phyloP scores from a whole-genome alignment of 2,329 filamentous ascomycete species.

The Mycogone perniciosa region DNA sequence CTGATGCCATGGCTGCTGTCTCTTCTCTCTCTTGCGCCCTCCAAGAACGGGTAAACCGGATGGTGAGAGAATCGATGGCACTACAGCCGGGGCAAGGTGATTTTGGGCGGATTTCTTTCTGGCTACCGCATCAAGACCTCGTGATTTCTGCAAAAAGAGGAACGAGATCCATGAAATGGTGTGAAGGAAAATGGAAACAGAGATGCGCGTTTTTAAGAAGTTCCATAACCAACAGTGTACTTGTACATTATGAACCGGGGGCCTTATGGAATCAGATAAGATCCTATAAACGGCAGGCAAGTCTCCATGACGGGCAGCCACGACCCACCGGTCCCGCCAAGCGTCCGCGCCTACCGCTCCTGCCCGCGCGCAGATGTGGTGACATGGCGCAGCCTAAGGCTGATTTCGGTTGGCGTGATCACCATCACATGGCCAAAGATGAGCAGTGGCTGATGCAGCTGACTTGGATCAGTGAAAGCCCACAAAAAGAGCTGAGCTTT shows the following conservation, averaged over 20 bases:
- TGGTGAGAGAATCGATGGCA: background rate
- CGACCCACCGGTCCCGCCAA: slow-evolving; percentile 2
- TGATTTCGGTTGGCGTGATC: slow-evolving; percentile 7
- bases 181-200: background rate
- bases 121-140: too few relatives aligned
- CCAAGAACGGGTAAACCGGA: background rate
- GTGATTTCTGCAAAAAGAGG: background rate
- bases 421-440: slow-evolving; percentile 9
- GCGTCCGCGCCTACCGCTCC: background rate
- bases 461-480: too few relatives aligned
- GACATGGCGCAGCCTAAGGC: background rate
- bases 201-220: too few relatives aligned
- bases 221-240: too few relatives aligned
- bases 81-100: too few relatives aligned
- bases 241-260: too few relatives aligned
- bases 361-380: background rate
- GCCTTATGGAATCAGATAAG: slow-evolving; percentile 7
- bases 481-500: too few relatives aligned
- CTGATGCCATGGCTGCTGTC: slow-evolving; percentile 1
- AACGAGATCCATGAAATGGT: background rate
- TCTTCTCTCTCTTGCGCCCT: background rate
- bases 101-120: too few relatives aligned
- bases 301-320: slow-evolving; percentile 7
- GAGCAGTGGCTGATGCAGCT: background rate
- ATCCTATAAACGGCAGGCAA: slow-evolving; percentile 3